Base-by-base conservation (phyloP, 225 moss, liverwort and hornwort species). In the Asterella californica region DNA sequence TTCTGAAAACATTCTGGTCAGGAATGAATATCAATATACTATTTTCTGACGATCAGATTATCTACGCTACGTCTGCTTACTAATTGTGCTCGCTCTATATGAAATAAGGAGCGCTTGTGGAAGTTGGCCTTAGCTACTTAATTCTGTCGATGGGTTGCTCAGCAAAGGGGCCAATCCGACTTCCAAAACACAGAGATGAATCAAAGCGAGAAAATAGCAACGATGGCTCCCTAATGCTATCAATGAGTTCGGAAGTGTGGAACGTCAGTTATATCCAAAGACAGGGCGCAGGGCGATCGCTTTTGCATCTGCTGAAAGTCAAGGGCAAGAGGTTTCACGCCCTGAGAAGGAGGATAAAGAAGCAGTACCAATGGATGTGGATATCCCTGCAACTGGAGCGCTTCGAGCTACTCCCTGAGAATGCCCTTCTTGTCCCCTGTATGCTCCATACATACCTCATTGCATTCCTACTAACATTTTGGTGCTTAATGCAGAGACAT, bases 291-390 rank as follows among this genome's bases (percentile, higher is more conserved):
- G 86, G 48, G 69, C 49, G 70, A 76, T 80, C 72, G 52, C 78
- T 55, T 47, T 79, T 22, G 0, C 81, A 42, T 29, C 67, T 80
- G 78, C 79, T 37, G 81, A 84, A 22, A 79, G 46, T 77, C 83
- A 33, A 37, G 84, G 18, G 68, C 79, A 75, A 63, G 90, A 80
- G 76, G 68, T 59, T 42, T 3, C 50, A 36, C 27, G 37, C 37
- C 66, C 15, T 66, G 78, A 79, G 55, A 83, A 84, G 25, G 79
- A 76, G 70, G 91, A 84, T 12, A 75, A 85, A 75, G 92, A 86
- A 89, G 87, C 89, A 72, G 89, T 89, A 38, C 92, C 93, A 21
- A 95, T 92, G 91, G 92, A 95, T 21, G 92, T 93, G 10, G 92
- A 95, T 79, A 72, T 85, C 62, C 88, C 87, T 80, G 63, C 73